Percentiles rank a stretch among this genome's conserved stretches.
These are phyloP conservation scores for Termitomyces sp. DNA, from an alignment of 768 basidiomycete species.

Conservation along the genomic window DNA sequence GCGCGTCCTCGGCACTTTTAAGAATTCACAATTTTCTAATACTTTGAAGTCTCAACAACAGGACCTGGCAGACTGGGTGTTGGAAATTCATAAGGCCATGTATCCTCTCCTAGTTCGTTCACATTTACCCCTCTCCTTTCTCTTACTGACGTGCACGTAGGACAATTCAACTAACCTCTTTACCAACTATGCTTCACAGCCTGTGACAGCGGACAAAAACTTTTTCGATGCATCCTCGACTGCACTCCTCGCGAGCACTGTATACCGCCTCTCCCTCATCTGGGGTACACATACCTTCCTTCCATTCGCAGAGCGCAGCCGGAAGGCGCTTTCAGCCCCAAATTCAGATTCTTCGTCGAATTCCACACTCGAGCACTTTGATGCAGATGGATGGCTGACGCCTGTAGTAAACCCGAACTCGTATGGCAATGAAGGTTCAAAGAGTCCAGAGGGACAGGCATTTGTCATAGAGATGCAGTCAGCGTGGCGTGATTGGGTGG, in stretches of 20 bases:
- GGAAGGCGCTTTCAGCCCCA: conserved; percentile 33
- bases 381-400: conserved; percentile 58
- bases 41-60: conserved; percentile 46
- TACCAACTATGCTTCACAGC: conserved; percentile 67
- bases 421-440: conserved; percentile 39
- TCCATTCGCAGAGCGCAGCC: conserved; percentile 52
- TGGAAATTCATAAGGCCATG: conserved; percentile 73
- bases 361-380: conserved; percentile 42
- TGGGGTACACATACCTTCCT: conserved; percentile 46
- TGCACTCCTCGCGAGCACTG: conserved; percentile 70
- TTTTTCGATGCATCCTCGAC: conserved; percentile 77
- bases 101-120: conserved; percentile 54
- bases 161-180: conserved; percentile 46
- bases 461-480: conserved; percentile 76
- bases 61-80: conserved; percentile 62
- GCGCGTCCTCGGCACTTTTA: conserved; percentile 74
- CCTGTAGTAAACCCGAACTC: conserved; percentile 75
- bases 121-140: not conserved
- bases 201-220: conserved; percentile 31
- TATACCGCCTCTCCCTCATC: conserved; percentile 68
- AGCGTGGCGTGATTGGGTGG: conserved; percentile 74
- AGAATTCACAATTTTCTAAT: conserved; percentile 52
- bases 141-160: conserved; percentile 23
- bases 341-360: conserved; percentile 14
- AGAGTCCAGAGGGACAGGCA: conserved; percentile 76